Conservation (phyloP, 805 yeast species). For the Candida anglica region DNA sequence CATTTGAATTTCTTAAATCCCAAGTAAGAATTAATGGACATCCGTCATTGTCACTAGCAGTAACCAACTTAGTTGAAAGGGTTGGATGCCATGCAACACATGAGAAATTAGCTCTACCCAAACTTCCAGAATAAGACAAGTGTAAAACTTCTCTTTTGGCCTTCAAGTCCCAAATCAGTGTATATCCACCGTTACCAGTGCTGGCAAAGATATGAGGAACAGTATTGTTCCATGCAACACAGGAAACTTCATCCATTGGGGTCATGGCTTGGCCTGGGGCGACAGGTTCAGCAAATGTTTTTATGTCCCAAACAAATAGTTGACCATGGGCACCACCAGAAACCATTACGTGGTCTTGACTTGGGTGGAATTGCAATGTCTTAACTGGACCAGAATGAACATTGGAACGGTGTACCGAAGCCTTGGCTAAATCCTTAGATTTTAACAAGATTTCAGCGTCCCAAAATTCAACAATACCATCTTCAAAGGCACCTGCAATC, state of each 20-base stretch:
- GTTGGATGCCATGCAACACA: constrained; percentile 94
- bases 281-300: constrained; percentile 51
- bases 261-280: constrained; percentile 77
- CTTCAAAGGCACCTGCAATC: constrained; percentile 87
- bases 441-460: constrained; percentile 51
- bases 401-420: constrained; percentile 47
- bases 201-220: constrained; percentile 85
- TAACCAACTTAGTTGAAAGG: constrained; percentile 78
- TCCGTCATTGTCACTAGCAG: constrained; percentile 80
- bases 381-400: constrained; percentile 71
- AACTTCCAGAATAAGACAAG: constrained; percentile 58
- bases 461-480: constrained; percentile 78
- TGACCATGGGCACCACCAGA: constrained; percentile 90
- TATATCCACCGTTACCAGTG: constrained; percentile 79
- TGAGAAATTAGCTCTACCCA: constrained; percentile 65
- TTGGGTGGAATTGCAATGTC: constrained; percentile 72
- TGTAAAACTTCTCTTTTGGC: constrained; percentile 86
- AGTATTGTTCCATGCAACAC: constrained; percentile 84
- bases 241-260: constrained; percentile 74
- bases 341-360: constrained; percentile 67
- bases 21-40: constrained; percentile 81
- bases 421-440: constrained; percentile 33
- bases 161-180: constrained; percentile 92
- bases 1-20: constrained; percentile 91
- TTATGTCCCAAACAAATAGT: constrained; percentile 85